Percentiles rank a stretch among this genome's conserved stretches.
Evolutionary conservation across 2,329 filamentous ascomycete genomes (phyloP).

Genomic region (Penicillium aurantiogriseum): DNA sequence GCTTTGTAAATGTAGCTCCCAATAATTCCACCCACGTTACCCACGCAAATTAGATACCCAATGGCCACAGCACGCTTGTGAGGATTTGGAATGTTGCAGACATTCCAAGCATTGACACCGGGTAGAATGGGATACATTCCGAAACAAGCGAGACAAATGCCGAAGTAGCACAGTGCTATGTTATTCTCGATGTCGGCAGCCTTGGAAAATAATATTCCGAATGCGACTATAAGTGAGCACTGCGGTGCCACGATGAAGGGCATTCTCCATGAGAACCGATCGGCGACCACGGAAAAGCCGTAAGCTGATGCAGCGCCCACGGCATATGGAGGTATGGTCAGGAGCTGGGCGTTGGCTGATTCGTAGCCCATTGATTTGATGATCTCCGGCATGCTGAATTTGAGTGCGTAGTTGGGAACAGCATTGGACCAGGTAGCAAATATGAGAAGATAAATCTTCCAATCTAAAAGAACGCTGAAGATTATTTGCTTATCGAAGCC

Average conservation of each 20-base stretch:
- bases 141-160: constrained; percentile 45
- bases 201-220: constrained; percentile 39
- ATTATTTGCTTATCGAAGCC: constrained; percentile 37
- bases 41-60: constrained; percentile 43
- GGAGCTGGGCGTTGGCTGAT: constrained; percentile 32
- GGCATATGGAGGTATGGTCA: constrained; percentile 34
- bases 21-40: constrained; percentile 41
- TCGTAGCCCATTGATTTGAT: constrained; percentile 45
- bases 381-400: constrained; percentile 41
- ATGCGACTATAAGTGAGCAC: constrained; percentile 36
- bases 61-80: constrained; percentile 46
- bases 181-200: constrained; percentile 41
- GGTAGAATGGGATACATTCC: constrained; percentile 48
- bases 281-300: constrained; percentile 37
- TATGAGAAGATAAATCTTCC: constrained; percentile 48
- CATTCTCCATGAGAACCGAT: constrained; percentile 41
- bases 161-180: constrained; percentile 46
- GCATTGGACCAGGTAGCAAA: constrained; percentile 47
- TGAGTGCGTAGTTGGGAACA: constrained; percentile 37
- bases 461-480: constrained; percentile 47
- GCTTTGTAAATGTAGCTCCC: constrained; percentile 37
- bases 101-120: constrained; percentile 45
- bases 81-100: constrained; percentile 40
- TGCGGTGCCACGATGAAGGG: constrained; percentile 42
- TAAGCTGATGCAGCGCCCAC: constrained; percentile 32